phyloP scores from a whole-genome alignment of 2,329 filamentous ascomycete species.

The Albifimbria verrucaria region DNA sequence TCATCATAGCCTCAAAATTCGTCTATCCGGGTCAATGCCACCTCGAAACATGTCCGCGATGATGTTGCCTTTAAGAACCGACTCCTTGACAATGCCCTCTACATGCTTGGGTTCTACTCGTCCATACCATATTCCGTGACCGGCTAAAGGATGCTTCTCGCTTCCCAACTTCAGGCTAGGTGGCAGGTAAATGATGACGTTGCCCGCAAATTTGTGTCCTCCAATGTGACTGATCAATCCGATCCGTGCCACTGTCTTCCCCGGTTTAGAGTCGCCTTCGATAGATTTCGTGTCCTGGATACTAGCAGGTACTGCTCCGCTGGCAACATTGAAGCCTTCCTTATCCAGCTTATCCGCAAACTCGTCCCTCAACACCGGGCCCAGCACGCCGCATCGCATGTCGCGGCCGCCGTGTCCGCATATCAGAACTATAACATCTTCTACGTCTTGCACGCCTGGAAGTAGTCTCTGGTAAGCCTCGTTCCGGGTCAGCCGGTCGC shows the following conservation, averaged over 20 bases:
- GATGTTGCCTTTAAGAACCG: slow-evolving; percentile 62
- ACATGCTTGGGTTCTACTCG: slow-evolving; percentile 72
- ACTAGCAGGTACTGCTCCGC: slow-evolving; percentile 38
- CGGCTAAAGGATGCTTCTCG: slow-evolving; percentile 56
- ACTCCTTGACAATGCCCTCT: slow-evolving; percentile 71
- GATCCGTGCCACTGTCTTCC: slow-evolving; percentile 50
- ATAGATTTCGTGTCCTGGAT: slow-evolving; percentile 12
- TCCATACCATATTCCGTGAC: slow-evolving; percentile 79
- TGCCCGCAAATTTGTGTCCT: slow-evolving; percentile 83
- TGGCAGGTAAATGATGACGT: slow-evolving; percentile 78
- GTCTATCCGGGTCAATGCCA: slow-evolving; percentile 54
- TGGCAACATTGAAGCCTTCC: slow-evolving; percentile 46
- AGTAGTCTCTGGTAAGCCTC: slow-evolving; percentile 50
- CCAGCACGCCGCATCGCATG: slow-evolving; percentile 75
- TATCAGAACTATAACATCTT: slow-evolving; percentile 74
- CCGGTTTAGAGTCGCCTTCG: slow-evolving; percentile 10
- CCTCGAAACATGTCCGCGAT: slow-evolving; percentile 71
- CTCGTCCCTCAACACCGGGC: slow-evolving; percentile 66
- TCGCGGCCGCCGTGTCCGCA: slow-evolving; percentile 87
- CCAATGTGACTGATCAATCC: slow-evolving; percentile 77
- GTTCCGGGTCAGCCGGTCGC: slow-evolving; percentile 48
- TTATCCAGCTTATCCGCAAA: slow-evolving; percentile 61
- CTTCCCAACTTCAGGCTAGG: slow-evolving; percentile 43
- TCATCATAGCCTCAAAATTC: slow-evolving; percentile 45
- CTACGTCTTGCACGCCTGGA: slow-evolving; percentile 55